Base-by-base conservation (phyloP, 108 stramenopile species). In the Schizochytrium sp. region DNA sequence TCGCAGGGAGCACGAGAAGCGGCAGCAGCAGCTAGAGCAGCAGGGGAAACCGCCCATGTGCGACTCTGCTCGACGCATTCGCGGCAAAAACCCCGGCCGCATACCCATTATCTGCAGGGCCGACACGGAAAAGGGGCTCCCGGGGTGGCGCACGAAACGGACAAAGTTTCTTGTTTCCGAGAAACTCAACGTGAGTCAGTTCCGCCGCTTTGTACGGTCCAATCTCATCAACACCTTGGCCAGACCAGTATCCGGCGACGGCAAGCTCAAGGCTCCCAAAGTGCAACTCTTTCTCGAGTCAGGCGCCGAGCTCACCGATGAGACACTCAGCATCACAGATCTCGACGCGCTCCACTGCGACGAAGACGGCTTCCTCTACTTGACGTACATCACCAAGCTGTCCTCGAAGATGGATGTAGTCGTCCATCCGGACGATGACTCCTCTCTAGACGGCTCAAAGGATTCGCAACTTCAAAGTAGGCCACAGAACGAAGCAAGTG, bases 21-120 rank as follows among this genome's bases (percentile, higher is more conserved):
- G 21, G 58, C 21, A 59, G 58, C 58, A 19, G n/a, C 21, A 59
- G 58, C n/a, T 59, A 3, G n/a, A 59, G 21, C 23, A 16, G 29
- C 72, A 41, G 28, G 76, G 16, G 4, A 6, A 43, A 6, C 34
- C 14, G 51, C 19, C 76, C n/a, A 47, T 83, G 76, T 83, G 76
- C 76, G 76, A 47, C 48, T 43, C 51, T 12, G 45, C 76, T 43
- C 6, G 23, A 23, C 12, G 76, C 10, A 83, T 83, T 12, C 45
- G 76, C 45, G 76, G 25, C 48, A 83, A 83, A 45, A 83, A 83
- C 51, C 76, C 76, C 19, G 76, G 76, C 48, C 19, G 76, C 19
- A 53, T 83, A 6, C 76, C 76, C 51, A 83, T 83, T 5, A 83
- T 83, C 76, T 83, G 76, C 51, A 12, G 48, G 76, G 76, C 76